Evolutionary conservation across 1,284 basidiomycete species (phyloP), one percentile per base, ranked within the genome.

Genomic region (Leccinum ponderosum): DNA sequence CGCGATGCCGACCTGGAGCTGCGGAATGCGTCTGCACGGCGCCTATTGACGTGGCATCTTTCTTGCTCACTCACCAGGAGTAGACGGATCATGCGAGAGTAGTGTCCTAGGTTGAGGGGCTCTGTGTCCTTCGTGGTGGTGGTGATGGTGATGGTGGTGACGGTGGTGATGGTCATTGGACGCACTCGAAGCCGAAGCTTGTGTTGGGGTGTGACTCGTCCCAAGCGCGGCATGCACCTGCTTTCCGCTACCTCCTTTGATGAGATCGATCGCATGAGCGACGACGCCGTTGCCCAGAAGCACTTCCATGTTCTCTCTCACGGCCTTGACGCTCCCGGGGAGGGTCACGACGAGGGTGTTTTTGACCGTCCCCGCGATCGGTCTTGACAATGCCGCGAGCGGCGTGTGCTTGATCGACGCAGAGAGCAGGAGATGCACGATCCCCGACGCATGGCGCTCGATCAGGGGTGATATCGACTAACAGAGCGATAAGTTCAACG

Each of bases 271-370:
- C 0, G 92, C 91, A 74, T 95, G 93, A 3, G 78, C 73, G 14
- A 89, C 73, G 17, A 92, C 78, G 12, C 83, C 87, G 14, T 71
- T 78, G 7, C 74, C 71, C 4, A 94, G 75, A 33, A 95, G 76
- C 1, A 84, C 83, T 4, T 84, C 81, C 60, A 94, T 69, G 67
- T 89, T 93, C 70, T 95, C 93, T 62, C 81, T 86, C 27, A 94
- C 93, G 2, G 92, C 94, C 68, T 92, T 95, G 22, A 88, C 83
- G 65, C 90, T 93, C 1, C 94, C 94, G 0, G 94, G 94, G 8
- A 96, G 84, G 0, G 91, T 92, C 17, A 91, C 80, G 29, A 96
- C 77, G 15, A 96, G 79, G 0, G 88, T 88, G 37, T 83, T 82
- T 29, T 76, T 77, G 60, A 87, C 76, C 6, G 91, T 89, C 0